Evolutionary conservation across 331 rosid species (phyloP).

Genomic region (Rosa hybrid): DNA sequence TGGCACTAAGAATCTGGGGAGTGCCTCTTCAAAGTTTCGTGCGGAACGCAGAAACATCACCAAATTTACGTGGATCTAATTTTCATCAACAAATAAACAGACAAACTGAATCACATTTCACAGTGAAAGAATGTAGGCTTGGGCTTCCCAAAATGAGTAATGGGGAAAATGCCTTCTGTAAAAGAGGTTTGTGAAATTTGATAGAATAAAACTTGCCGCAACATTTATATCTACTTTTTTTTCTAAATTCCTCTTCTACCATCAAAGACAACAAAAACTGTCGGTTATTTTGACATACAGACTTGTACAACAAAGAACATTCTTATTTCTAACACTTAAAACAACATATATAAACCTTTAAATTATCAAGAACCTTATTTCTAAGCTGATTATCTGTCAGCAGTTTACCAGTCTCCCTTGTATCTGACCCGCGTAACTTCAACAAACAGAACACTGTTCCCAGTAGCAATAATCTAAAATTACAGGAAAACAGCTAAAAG

Average conservation of each 20-base stretch:
- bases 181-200: not conserved
- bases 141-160: not conserved
- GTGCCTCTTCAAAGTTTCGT: not conserved
- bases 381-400: constrained; percentile 20
- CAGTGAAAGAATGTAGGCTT: not conserved
- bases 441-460: constrained; percentile 20
- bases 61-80: not conserved
- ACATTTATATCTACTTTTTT: not conserved
- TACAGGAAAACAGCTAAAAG: constrained; percentile 18
- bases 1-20: not conserved
- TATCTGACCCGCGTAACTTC: constrained; percentile 23
- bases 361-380: constrained; percentile 17
- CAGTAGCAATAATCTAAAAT: not conserved
- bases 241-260: not conserved
- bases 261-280: not conserved
- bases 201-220: not conserved
- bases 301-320: not conserved
- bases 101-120: not conserved
- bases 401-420: constrained; percentile 18
- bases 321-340: not conserved
- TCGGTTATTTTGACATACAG: not conserved
- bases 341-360: not conserved
- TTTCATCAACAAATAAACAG: not conserved
- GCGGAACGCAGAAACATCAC: not conserved
- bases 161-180: too few species aligned